Conservation (phyloP, 257 asterid species). For the Catharanthus roseus region DNA sequence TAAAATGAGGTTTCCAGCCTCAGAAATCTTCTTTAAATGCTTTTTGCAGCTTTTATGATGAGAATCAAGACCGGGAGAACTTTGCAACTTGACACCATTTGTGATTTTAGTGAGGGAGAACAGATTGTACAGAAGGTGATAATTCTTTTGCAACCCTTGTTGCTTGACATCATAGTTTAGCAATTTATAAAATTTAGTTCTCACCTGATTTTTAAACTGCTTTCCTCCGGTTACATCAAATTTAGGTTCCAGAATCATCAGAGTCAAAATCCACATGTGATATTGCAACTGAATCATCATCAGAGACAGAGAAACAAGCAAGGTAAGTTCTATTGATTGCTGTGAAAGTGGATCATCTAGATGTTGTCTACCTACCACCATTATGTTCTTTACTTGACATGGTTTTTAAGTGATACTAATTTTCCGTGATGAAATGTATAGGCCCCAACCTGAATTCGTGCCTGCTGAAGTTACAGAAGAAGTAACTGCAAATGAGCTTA, state of each 20-base stretch:
- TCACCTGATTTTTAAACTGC: not conserved
- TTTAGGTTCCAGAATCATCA: constrained; percentile 34
- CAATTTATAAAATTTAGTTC: too few species aligned
- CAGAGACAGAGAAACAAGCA: constrained; percentile 24
- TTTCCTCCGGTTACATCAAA: not conserved
- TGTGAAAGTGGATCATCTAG: constrained; percentile 18
- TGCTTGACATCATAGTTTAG: not conserved
- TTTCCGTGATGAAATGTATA: constrained; percentile 8
- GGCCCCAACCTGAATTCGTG: constrained; percentile 22
- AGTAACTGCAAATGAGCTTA: constrained; percentile 1
- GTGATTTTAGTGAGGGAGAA: constrained; percentile 60
- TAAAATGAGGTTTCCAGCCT: constrained; percentile 12
- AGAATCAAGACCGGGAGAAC: constrained; percentile 67
- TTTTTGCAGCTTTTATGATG: constrained; percentile 68
- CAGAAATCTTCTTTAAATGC: constrained; percentile 9
- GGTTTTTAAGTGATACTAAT: constrained; percentile 18
- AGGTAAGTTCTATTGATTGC: constrained; percentile 25
- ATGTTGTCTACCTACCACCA: not conserved
- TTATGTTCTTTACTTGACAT: not conserved
- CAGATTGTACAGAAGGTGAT: constrained; percentile 43
- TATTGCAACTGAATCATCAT: constrained; percentile 28
- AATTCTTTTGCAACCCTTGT: not conserved
- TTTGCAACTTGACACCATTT: constrained; percentile 46
- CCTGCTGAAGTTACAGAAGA: constrained; percentile 17
- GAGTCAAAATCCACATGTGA: constrained; percentile 22